These are phyloP conservation scores for Ramalina peruviana DNA, from an alignment of 495 filamentous ascomycete species.

Conservation along the genomic window DNA sequence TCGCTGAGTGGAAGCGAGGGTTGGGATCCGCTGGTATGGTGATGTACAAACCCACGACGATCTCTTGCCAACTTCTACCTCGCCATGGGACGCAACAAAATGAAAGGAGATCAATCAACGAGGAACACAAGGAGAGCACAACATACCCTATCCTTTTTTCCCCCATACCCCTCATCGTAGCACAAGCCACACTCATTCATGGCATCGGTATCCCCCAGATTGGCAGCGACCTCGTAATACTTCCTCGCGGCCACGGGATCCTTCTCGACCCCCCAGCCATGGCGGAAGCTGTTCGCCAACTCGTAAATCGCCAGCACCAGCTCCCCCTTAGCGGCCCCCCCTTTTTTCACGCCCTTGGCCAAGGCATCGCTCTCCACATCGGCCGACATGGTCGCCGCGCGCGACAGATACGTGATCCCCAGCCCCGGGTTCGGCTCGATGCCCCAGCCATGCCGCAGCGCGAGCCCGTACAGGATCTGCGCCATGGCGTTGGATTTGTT, in stretches of 20 bases:
- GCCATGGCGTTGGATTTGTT: slow-evolving; percentile 66
- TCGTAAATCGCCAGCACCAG: slow-evolving; percentile 97
- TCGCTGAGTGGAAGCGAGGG: too few relatives aligned
- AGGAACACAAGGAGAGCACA: neutral
- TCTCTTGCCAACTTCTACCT: too few relatives aligned
- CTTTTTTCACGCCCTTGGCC: slow-evolving; percentile 74
- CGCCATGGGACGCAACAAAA: too few relatives aligned
- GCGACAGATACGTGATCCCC: slow-evolving; percentile 70
- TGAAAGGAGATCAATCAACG: neutral
- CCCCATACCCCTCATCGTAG: slow-evolving; percentile 86
- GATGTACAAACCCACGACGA: too few relatives aligned
- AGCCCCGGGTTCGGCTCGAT: slow-evolving; percentile 53
- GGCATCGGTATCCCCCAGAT: slow-evolving; percentile 89
- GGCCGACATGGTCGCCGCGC: slow-evolving; percentile 84
- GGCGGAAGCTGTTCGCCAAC: slow-evolving; percentile 81
- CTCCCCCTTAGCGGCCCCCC: slow-evolving; percentile 90
- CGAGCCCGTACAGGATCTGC: slow-evolving; percentile 92
- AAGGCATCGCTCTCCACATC: slow-evolving; percentile 73
- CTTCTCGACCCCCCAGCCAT: slow-evolving; percentile 87
- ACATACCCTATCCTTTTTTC: slow-evolving; percentile 93
- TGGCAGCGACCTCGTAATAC: slow-evolving; percentile 96
- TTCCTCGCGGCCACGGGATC: slow-evolving; percentile 79
- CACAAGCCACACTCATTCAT: slow-evolving; percentile 98
- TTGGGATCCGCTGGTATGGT: too few relatives aligned
- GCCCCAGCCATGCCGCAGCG: slow-evolving; percentile 91